Evolutionary conservation across 257 asterid genomes (phyloP).

Genomic region (Orobanche coerulescens): DNA sequence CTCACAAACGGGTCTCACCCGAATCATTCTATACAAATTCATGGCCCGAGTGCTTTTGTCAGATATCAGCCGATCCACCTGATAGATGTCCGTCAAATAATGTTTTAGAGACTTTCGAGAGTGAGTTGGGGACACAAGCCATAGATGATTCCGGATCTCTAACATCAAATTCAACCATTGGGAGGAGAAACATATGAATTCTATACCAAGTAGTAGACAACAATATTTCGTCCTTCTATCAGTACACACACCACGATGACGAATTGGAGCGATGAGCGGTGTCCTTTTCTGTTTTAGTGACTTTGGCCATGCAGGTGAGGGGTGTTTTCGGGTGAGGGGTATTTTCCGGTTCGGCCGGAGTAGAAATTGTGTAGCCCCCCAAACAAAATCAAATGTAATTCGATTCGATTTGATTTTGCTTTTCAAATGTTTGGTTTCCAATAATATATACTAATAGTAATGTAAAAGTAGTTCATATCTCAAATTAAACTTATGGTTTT

Average conservation of each 20-base stretch:
- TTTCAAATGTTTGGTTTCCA: too few species aligned
- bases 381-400: too few species aligned
- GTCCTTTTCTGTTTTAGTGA: neutral
- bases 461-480: too few species aligned
- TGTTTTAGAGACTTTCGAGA: slow-evolving; percentile 41
- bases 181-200: slow-evolving; percentile 13
- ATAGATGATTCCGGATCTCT: slow-evolving; percentile 25
- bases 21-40: slow-evolving; percentile 89
- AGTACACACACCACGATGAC: slow-evolving; percentile 16
- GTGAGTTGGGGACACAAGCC: slow-evolving; percentile 31
- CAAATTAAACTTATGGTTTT: too few species aligned
- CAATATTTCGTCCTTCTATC: slow-evolving; percentile 10
- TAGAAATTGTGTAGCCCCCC: too few species aligned
- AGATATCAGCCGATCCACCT: slow-evolving; percentile 53
- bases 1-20: slow-evolving; percentile 72
- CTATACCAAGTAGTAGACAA: neutral
- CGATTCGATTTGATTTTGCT: too few species aligned
- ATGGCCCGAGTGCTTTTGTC: slow-evolving; percentile 99
- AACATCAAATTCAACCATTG: slow-evolving; percentile 33
- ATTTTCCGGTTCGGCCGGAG: too few species aligned
- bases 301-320: too few species aligned
- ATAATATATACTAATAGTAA: too few species aligned
- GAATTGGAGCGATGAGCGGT: slow-evolving; percentile 5
- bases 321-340: too few species aligned
- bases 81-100: slow-evolving; percentile 68